Evolutionary conservation across 2,329 filamentous ascomycete genomes (phyloP), one percentile per base, ranked within the genome.

Genomic region (Paecilomyces formosus): DNA sequence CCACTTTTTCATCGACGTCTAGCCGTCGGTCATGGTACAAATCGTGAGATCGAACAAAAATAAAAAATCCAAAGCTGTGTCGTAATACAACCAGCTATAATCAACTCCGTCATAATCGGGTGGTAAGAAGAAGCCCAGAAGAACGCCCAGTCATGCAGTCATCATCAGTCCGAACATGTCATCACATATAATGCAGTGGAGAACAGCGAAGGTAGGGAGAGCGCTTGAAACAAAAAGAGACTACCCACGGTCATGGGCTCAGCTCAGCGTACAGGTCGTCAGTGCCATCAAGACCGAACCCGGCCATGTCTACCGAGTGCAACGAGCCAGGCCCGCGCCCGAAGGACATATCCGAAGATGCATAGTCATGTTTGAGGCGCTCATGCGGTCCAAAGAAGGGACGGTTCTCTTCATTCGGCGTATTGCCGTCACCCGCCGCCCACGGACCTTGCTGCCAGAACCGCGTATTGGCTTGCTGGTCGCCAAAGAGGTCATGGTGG

Each of bases 271-370:
- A 65, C 28, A 76, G 61, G 61, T 76, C 73, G 55, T 75, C 73
- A 9, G 68, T 66, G 22, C 59, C 67, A 63, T 77, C 75, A 31
- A 75, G 70, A 28, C 74, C 74, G 56, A 77, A 77, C 13, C 73
- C 75, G 58, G 74, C 74, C 74, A 77, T 77, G 57, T 77, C 75
- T 60, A 77, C 74, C 11, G 74, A 76, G 61, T 77, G 74, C 55
- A 77, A 63, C 6, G 75, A 77, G 4, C 74, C 74, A 3, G 75
- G 75, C 0, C 74, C 74, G 51, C 73, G 72, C 31, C 74, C 74
- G 18, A 76, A 61, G 28, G 75, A 76, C 55, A 77, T 74, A 57
- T 77, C 74, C 22, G 75, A 76, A 11, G 74, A 75, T 30, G 73
- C 74, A 65, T 76, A 77, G 62, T 76, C 74, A 59, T 76, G 71